A percentile compares a stretch with the other conserved stretches of the same genome.
These are phyloP conservation scores for Physaria fendleri DNA, from an alignment of 345 rosid species.

Conservation along the genomic window DNA sequence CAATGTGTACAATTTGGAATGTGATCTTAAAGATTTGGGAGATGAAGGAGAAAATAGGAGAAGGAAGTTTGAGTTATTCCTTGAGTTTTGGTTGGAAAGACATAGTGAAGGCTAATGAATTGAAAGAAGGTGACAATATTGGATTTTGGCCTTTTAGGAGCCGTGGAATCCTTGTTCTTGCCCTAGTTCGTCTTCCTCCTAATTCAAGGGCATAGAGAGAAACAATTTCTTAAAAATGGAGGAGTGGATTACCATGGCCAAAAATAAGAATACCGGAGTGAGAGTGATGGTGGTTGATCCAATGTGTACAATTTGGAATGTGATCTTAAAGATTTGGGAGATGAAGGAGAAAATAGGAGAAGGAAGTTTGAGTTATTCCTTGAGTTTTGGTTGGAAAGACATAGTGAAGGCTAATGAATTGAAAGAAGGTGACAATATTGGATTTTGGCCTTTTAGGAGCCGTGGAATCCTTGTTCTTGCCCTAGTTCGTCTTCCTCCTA, in stretches of 20 bases:
- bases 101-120: not conserved
- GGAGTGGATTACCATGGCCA: not conserved
- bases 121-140: not conserved
- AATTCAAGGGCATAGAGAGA: not conserved
- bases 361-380: not conserved
- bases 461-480: conserved; percentile 2
- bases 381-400: not conserved
- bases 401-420: not conserved
- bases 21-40: not conserved
- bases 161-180: conserved; percentile 6
- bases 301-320: not conserved
- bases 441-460: not conserved
- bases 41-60: no score
- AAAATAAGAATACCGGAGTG: not conserved
- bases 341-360: no score
- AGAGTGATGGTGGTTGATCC: not conserved
- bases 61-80: not conserved
- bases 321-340: not conserved
- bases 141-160: conserved; percentile 13
- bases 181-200: conserved; percentile 3
- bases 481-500: no score
- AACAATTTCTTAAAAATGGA: not conserved
- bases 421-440: not conserved
- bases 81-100: not conserved
- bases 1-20: not conserved